Evolutionary conservation across 306 rosid genomes (phyloP).

Genomic region (Astragalus membranaceus): DNA sequence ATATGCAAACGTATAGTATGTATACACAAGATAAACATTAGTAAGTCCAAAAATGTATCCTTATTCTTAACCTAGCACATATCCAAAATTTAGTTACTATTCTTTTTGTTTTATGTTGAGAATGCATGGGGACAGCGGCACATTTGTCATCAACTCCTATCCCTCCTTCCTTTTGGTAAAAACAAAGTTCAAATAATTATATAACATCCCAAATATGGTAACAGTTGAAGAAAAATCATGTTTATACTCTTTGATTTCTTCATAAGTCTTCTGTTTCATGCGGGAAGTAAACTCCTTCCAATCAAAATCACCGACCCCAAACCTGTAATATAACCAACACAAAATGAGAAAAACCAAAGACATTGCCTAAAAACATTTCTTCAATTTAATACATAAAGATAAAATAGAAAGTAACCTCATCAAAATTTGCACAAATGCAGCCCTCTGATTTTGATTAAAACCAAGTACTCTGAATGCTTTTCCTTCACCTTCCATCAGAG

Average conservation of each 20-base stretch:
- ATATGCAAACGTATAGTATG: neutral
- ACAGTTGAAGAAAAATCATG: slow-evolving; percentile 17
- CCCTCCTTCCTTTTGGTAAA: neutral
- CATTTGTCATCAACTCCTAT: neutral
- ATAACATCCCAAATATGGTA: slow-evolving; percentile 15
- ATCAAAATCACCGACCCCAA: slow-evolving; percentile 88
- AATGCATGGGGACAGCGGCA: neutral
- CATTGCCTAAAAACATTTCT: slow-evolving; percentile 7
- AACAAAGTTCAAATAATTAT: neutral
- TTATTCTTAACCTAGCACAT: neutral
- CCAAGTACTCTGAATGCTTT: slow-evolving; percentile 93
- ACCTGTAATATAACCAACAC: slow-evolving; percentile 47
- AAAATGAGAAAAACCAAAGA: slow-evolving; percentile 27
- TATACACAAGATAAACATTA: neutral
- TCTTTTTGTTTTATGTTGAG: neutral
- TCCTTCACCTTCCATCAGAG: slow-evolving; percentile 99
- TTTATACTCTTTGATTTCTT: slow-evolving; percentile 77
- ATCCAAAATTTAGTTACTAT: neutral
- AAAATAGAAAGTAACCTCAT: slow-evolving; percentile 64
- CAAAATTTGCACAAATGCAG: slow-evolving; percentile 84
- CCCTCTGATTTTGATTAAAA: slow-evolving; percentile 94
- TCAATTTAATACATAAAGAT: slow-evolving; percentile 17
- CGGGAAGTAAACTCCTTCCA: slow-evolving; percentile 88
- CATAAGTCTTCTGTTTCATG: slow-evolving; percentile 85
- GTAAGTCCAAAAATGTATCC: neutral